These are phyloP conservation scores for Diaporthe amygdali DNA, from an alignment of 2,329 filamentous ascomycete genomes.

Conservation along the genomic window DNA sequence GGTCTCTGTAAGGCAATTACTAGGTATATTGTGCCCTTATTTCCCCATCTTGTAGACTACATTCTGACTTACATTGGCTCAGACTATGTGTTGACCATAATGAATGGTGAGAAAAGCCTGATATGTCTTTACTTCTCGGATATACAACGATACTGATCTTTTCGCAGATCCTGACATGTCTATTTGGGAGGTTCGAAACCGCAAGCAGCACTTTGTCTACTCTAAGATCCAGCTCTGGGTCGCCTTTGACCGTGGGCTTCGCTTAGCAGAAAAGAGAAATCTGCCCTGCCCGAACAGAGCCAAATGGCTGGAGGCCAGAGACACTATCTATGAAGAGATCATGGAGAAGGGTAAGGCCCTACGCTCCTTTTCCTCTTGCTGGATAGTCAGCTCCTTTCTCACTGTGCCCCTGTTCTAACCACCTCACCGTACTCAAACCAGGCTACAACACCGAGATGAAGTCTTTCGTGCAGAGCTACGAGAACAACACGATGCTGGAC, in stretches of 20 bases:
- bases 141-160: too few relatives aligned
- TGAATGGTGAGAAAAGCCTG: too few relatives aligned
- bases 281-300: constrained; percentile 74
- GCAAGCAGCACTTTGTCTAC: constrained; percentile 79
- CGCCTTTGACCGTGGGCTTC: constrained; percentile 76
- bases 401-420: too few relatives aligned
- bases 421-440: constrained; percentile 26
- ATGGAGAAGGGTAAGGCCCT: constrained; percentile 67
- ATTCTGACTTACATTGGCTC: not conserved
- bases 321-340: constrained; percentile 74
- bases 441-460: constrained; percentile 74
- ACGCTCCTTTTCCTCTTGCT: not conserved
- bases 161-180: constrained; percentile 83
- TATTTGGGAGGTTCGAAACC: constrained; percentile 81
- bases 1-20: constrained; percentile 71
- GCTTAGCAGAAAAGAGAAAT: constrained; percentile 75
- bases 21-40: constrained; percentile 44
- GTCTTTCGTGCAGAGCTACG: constrained; percentile 78
- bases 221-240: constrained; percentile 88
- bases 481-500: constrained; percentile 72
- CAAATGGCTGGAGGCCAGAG: constrained; percentile 70
- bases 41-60: not conserved
- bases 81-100: constrained; percentile 74
- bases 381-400: not conserved
- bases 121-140: too few relatives aligned